These are phyloP conservation scores for Septoria petroselini DNA, from an alignment of 2,329 filamentous ascomycete species.

Conservation along the genomic window DNA sequence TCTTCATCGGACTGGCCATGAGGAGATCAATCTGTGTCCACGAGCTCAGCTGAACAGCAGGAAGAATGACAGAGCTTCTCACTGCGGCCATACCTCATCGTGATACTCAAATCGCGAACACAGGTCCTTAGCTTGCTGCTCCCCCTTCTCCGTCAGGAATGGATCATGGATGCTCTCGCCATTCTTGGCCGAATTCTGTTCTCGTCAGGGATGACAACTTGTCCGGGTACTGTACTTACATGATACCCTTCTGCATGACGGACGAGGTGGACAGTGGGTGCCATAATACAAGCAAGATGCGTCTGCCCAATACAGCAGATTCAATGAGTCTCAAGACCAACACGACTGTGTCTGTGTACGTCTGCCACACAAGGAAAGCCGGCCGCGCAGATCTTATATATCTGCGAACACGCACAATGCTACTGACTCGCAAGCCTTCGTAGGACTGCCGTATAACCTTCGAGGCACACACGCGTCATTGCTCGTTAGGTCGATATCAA, in stretches of 20 bases:
- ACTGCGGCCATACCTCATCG: conserved; percentile 30
- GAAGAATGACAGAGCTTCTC: conserved; percentile 14
- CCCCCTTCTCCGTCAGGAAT: conserved; percentile 25
- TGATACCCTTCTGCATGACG: conserved; percentile 29
- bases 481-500: too few relatives aligned
- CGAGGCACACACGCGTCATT: too few relatives aligned
- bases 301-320: too few relatives aligned
- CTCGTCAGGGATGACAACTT: background rate
- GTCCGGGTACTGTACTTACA: background rate
- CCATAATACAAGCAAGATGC: conserved; percentile 22
- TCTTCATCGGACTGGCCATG: conserved; percentile 26
- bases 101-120: conserved; percentile 22
- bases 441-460: too few relatives aligned
- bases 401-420: too few relatives aligned
- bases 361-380: too few relatives aligned
- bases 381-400: too few relatives aligned
- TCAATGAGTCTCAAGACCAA: too few relatives aligned
- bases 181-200: conserved; percentile 60
- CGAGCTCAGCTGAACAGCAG: background rate
- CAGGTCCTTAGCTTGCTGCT: conserved; percentile 16
- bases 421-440: too few relatives aligned
- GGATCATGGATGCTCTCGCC: conserved; percentile 59
- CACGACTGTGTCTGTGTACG: too few relatives aligned
- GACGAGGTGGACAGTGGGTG: conserved; percentile 29
- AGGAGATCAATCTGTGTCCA: conserved; percentile 23